Base-by-base conservation (phyloP, 1,139 yeast genomes). In the Kurtzmaniella quercitrusa region DNA sequence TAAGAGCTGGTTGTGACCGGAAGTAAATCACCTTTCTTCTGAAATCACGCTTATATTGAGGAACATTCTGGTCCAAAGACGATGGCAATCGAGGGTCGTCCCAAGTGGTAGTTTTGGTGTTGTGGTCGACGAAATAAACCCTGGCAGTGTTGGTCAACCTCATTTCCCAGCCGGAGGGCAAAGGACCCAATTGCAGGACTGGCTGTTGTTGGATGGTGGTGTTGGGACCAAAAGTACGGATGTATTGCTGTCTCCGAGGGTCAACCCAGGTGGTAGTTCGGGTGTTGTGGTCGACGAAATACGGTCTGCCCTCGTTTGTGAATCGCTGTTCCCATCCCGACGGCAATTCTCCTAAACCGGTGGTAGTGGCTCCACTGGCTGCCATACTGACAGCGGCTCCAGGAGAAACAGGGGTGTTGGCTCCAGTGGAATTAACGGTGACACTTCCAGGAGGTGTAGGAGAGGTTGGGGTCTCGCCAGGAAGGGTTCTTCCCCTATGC, bases 121-220 rank as follows among this genome's bases (percentile, higher is more conserved):
- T 93, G 71, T 93, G 99, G 66, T 93, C 99, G 51, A 93, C 99
- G 66, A 93, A 93, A 66, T 93, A 93, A 19, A 94, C 98, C 63
- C 99, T 81, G 16, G 98, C 97, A 1, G 98, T 93, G 65, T 91
- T 93, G 41, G 99, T 94, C 59, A 94, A 79, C 66, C 99, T 85
- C 99, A 93, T 93, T 71, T 93, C 99, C 99, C 99, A 93, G 44
- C 99, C 99, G 43, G 93, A 82, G 43, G 99, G 99, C 58, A 93
- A 75, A 44, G 98, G 98, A 10, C 98, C 98, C 63, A 93, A 77
- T 64, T 94, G 98, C 42, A 96, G 86, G n/a, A 93, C 96, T 27
- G 98, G 96, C 68, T 93, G 98, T 57, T 94, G 98, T 68, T 90
- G 96, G 52, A 91, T 88, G 12, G 96, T 89, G 18, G 89, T 79